These are phyloP conservation scores for Hemerocallis citrina DNA, from an alignment of 106 monocot genomes.

Conservation along the genomic window DNA sequence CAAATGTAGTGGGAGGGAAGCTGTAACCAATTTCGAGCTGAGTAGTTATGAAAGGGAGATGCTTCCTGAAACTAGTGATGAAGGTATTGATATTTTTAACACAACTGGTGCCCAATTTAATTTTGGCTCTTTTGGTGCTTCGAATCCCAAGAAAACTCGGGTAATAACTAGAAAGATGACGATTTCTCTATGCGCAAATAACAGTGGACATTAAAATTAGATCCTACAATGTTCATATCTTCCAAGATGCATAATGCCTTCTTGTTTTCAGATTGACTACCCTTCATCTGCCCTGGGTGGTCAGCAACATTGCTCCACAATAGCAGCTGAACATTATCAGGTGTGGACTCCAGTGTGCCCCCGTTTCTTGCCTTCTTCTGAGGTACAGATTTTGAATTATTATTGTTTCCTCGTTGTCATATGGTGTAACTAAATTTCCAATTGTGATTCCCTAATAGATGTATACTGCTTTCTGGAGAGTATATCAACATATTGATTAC, in stretches of 20 bases:
- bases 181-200: neutral
- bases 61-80: slow-evolving; percentile 23
- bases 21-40: slow-evolving; percentile 84
- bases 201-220: too few species aligned
- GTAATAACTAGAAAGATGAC: slow-evolving; percentile 12
- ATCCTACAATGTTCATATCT: too few species aligned
- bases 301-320: slow-evolving; percentile 18
- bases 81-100: slow-evolving; percentile 34
- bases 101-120: slow-evolving; percentile 16
- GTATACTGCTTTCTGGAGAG: too few species aligned
- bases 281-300: slow-evolving; percentile 13
- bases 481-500: too few species aligned
- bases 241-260: neutral
- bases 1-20: slow-evolving; percentile 72
- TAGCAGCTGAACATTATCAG: slow-evolving; percentile 16
- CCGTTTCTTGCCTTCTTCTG: slow-evolving; percentile 12
- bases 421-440: too few species aligned
- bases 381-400: slow-evolving; percentile 22
- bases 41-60: slow-evolving; percentile 61
- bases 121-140: slow-evolving; percentile 16
- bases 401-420: too few species aligned
- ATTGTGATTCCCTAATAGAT: too few species aligned
- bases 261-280: slow-evolving; percentile 16
- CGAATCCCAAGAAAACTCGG: slow-evolving; percentile 11
- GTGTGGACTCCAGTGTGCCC: slow-evolving; percentile 16